Evolutionary conservation across 2,329 filamentous ascomycete species (phyloP).

Genomic region (Ceratocystis eucalypticola): DNA sequence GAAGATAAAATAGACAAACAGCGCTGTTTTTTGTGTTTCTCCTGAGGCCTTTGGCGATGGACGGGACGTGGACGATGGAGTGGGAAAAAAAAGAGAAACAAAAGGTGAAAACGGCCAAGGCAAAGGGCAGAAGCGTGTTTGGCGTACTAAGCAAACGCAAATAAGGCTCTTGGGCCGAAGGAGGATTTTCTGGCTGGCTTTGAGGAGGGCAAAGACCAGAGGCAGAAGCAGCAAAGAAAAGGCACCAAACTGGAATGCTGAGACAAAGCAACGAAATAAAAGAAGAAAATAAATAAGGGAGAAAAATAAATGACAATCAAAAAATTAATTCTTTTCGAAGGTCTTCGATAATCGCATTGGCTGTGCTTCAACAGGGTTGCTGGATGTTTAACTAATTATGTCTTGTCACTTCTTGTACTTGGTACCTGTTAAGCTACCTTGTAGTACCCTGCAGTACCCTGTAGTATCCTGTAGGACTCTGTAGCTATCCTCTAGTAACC

Average conservation of each 20-base stretch:
- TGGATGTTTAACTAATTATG: background rate
- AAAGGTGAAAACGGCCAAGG: background rate
- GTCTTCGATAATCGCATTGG: background rate
- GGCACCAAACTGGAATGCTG: background rate
- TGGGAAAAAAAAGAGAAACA: background rate
- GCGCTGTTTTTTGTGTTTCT: background rate
- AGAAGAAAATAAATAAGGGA: background rate
- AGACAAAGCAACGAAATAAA: background rate
- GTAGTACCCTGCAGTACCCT: background rate
- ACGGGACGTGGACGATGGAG: background rate
- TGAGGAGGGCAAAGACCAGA: background rate
- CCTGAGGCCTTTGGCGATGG: background rate
- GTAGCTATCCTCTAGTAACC: background rate
- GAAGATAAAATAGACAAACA: background rate
- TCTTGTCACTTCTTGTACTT: background rate
- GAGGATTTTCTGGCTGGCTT: background rate
- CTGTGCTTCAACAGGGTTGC: background rate
- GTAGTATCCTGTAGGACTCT: background rate
- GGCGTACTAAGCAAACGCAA: constrained; percentile 12
- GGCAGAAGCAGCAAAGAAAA: background rate
- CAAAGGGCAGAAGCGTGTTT: constrained; percentile 10
- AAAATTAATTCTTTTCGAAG: no score
- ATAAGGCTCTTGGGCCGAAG: background rate
- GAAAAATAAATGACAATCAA: background rate
- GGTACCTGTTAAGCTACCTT: background rate